These are phyloP conservation scores for Glutinoglossum americanum DNA, from an alignment of 495 filamentous ascomycete genomes.

Conservation along the genomic window DNA sequence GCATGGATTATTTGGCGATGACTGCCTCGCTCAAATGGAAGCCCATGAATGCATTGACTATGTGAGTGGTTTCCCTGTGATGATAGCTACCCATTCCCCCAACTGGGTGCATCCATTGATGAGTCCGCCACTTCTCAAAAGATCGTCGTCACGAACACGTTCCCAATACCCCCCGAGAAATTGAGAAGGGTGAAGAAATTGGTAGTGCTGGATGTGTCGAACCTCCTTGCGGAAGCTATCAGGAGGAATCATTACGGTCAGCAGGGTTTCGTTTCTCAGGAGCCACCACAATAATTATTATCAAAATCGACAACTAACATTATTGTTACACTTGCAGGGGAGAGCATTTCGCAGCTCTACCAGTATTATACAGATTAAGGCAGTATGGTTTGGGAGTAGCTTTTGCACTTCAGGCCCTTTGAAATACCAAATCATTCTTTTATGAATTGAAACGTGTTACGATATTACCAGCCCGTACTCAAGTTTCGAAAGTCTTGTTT, in stretches of 20 bases:
- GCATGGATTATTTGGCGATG: constrained; percentile 78
- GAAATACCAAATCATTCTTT: neutral
- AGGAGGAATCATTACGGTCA: constrained; percentile 82
- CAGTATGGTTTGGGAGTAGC: neutral
- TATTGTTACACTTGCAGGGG: constrained; percentile 13
- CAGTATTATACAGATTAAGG: constrained; percentile 40
- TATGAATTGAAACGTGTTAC: neutral
- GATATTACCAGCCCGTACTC: neutral
- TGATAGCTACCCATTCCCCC: neutral
- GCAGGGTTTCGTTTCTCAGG: constrained; percentile 20
- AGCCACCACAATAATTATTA: too few species aligned
- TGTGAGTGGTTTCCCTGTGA: neutral
- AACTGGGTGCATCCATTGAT: neutral
- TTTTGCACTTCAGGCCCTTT: neutral
- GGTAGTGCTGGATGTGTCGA: constrained; percentile 70
- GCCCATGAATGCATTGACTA: constrained; percentile 73
- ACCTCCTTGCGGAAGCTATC: constrained; percentile 76
- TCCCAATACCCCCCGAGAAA: constrained; percentile 62
- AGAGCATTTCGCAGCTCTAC: constrained; percentile 73
- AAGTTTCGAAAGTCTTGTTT: too few species aligned
- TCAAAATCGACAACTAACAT: too few species aligned
- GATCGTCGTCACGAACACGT: constrained; percentile 92
- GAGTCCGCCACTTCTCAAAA: constrained; percentile 7
- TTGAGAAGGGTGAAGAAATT: constrained; percentile 56
- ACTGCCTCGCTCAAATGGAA: constrained; percentile 78